Percentiles rank a stretch among this genome's conserved stretches.
phyloP scores from a whole-genome alignment of 805 yeast genomes.

The Candida wancherniae region DNA sequence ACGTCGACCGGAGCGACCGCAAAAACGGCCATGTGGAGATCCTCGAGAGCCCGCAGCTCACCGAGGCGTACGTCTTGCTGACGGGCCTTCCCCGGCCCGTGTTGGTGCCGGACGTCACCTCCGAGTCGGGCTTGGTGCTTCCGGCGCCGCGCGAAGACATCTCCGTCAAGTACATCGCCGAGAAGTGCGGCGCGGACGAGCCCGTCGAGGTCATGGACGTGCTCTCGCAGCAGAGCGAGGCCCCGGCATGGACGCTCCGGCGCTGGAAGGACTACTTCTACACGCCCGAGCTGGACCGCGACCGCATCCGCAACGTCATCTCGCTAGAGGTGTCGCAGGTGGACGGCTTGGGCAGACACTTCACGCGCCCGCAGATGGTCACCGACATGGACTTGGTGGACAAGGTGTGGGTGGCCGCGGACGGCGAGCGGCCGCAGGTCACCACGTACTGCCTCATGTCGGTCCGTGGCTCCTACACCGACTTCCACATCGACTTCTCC shows the following conservation, averaged over 20 bases:
- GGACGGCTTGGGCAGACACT: conserved; percentile 42
- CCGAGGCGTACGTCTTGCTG: conserved; percentile 29
- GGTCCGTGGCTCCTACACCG: conserved; percentile 74
- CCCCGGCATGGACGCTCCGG: conserved; percentile 63
- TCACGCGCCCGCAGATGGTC: conserved; percentile 65
- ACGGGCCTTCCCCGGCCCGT: conserved; percentile 42
- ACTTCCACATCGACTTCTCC: conserved; percentile 88
- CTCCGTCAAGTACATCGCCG: conserved; percentile 52
- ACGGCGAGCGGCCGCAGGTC: conserved; percentile 48
- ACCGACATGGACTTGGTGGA: conserved; percentile 63
- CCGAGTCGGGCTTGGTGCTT: conserved; percentile 44
- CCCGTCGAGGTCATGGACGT: conserved; percentile 87
- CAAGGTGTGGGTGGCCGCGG: conserved; percentile 48
- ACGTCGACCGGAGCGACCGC: conserved; percentile 3
- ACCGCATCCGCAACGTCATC: conserved; percentile 72
- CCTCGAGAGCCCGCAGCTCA: conserved; percentile 30
- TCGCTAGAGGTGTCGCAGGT: conserved; percentile 68
- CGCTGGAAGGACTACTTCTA: conserved; percentile 73
- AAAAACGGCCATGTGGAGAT: conserved; percentile 20
- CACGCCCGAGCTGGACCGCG: conserved; percentile 42
- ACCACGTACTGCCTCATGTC: conserved; percentile 84
- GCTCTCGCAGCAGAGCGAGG: conserved; percentile 62
- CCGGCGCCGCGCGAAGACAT: conserved; percentile 42
- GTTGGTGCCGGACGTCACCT: conserved; percentile 30
- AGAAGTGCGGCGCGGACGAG: conserved; percentile 55